Percentiles rank a stretch among this genome's conserved stretches.
phyloP scores from a whole-genome alignment of 129 eudicot genomes.

The Mikania micrantha region DNA sequence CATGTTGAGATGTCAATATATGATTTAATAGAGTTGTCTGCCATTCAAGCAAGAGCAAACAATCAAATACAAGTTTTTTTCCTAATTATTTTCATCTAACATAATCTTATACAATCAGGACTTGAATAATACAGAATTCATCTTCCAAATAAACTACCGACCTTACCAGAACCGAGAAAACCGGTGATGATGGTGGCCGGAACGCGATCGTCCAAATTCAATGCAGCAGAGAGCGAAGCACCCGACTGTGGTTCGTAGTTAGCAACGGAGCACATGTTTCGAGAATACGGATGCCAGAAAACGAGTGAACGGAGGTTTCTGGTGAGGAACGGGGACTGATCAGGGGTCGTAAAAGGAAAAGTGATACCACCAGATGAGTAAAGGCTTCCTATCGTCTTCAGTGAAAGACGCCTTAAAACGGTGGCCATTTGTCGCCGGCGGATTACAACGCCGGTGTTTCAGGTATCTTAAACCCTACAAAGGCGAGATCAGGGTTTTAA shows the following conservation, averaged over 20 bases:
- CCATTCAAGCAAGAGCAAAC: slow-evolving; percentile 5
- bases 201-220: slow-evolving; percentile 66
- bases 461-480: slow-evolving; percentile 17
- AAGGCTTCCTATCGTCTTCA: slow-evolving; percentile 26
- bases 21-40: slow-evolving; percentile 95
- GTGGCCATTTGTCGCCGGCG: slow-evolving; percentile 40
- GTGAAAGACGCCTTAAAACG: slow-evolving; percentile 34
- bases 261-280: slow-evolving; percentile 37
- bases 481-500: slow-evolving; percentile 11
- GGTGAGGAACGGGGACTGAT: slow-evolving; percentile 24
- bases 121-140: background rate
- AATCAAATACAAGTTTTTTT: background rate
- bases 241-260: slow-evolving; percentile 32
- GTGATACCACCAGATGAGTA: slow-evolving; percentile 13
- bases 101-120: slow-evolving; percentile 2
- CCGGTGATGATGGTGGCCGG: slow-evolving; percentile 95
- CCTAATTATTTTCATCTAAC: background rate
- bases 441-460: background rate
- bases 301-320: slow-evolving; percentile 26
- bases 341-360: slow-evolving; percentile 8
- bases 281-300: slow-evolving; percentile 22
- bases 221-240: slow-evolving; percentile 48
- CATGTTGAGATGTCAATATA: slow-evolving; percentile 88
- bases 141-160: background rate
- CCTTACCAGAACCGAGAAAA: slow-evolving; percentile 97